Base-by-base conservation (phyloP, 208 protist genomes). In the Leishmania amazonensis region DNA sequence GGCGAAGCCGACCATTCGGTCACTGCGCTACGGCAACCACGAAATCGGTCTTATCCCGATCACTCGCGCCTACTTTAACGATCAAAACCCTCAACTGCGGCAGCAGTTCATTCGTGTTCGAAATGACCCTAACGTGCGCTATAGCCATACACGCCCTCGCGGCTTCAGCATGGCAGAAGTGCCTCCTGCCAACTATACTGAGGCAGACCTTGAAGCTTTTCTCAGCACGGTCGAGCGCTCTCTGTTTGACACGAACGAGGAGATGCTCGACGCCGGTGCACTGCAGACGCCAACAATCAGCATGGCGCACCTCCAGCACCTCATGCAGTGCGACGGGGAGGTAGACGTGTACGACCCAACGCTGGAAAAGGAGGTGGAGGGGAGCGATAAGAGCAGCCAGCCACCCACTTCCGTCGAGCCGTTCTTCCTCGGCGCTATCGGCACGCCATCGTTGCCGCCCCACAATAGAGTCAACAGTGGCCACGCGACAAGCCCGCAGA, bases 121-220 rank as follows among this genome's bases (percentile, higher is more conserved):
- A 35, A 95, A 95, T 78, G 92, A 95, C 76, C 90, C 92, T 2
- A 91, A 88, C 68, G 85, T 95, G 40, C 92, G 92, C 40, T 95
- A 94, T 80, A 86, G 88, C 83, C 88, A 91, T 75, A 87, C 90
- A 81, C 90, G 89, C 31, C 51, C n/a, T n/a, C 35, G 75, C 2
- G 83, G 83, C 42, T 89, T 84, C 78, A 65, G 64, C 54, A 85
- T 94, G 90, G 81, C 86, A 24, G 71, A 86, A 57, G 70, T 94
- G 58, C 92, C 92, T 7, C 85, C 85, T 2, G 77, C 86, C 13
- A 80, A 62, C n/a, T 95, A 94, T 75, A 85, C 87, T 2, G 87
- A 93, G 64, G 83, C 87, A 40, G 79, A 92, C 49, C 86, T 95
- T 3, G 86, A 95, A 40, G 75, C 38, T 13, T 80, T 91, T 31